Percentiles rank a stretch among this genome's conserved stretches.
Conservation (phyloP, 768 basidiomycete species). For the Gautieria morchelliformis region DNA sequence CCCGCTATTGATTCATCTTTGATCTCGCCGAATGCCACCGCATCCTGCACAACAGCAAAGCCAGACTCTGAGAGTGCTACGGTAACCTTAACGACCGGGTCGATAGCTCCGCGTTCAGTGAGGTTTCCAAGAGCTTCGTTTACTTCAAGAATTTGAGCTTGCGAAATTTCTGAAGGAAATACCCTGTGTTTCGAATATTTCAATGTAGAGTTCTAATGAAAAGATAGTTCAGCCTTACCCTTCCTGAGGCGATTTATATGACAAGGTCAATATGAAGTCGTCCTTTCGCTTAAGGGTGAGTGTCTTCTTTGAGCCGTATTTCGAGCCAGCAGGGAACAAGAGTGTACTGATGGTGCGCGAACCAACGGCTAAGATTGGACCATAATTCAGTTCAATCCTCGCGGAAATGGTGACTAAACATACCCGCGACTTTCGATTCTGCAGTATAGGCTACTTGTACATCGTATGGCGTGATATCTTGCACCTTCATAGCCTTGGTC, state of each 20-base stretch:
- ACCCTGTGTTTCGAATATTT: slow-evolving; percentile 32
- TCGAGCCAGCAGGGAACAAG: slow-evolving; percentile 72
- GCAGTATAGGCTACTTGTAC: slow-evolving; percentile 73
- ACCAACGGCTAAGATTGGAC: slow-evolving; percentile 22
- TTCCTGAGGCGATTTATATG: slow-evolving; percentile 58
- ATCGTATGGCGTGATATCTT: slow-evolving; percentile 65
- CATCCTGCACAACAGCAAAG: slow-evolving; percentile 72
- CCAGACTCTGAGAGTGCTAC: slow-evolving; percentile 80
- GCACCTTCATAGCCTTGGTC: slow-evolving; percentile 86
- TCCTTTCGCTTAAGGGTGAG: slow-evolving; percentile 78
- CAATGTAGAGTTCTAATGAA: neutral
- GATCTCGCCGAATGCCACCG: slow-evolving; percentile 68
- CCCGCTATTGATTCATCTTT: slow-evolving; percentile 74
- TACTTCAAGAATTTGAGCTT: slow-evolving; percentile 65
- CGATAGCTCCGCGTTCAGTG: slow-evolving; percentile 68
- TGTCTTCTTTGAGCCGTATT: slow-evolving; percentile 74
- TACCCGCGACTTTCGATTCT: slow-evolving; percentile 36
- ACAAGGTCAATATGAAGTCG: slow-evolving; percentile 71
- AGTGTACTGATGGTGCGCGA: slow-evolving; percentile 65
- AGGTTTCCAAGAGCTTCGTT: slow-evolving; percentile 71
- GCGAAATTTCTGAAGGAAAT: slow-evolving; percentile 64
- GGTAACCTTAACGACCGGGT: slow-evolving; percentile 82
- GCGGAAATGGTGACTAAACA: neutral
- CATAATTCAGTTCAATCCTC: neutral
- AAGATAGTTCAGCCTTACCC: slow-evolving; percentile 35